A percentile compares a stretch with the other conserved stretches of the same genome.
Conservation (phyloP, 2,329 filamentous ascomycete genomes). For the Colletotrichum agaves region DNA sequence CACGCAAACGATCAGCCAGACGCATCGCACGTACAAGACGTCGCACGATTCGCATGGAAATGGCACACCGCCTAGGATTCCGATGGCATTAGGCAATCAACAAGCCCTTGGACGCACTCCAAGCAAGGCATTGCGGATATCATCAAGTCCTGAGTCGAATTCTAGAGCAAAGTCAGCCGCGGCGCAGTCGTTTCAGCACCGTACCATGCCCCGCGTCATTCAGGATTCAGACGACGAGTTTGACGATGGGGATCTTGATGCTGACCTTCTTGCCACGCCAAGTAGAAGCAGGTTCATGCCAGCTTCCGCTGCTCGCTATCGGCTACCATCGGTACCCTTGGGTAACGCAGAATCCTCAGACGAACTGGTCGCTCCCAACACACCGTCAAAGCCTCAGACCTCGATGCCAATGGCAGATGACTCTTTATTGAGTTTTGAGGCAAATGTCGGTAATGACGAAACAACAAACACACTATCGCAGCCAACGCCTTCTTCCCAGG, state of each 20-base stretch:
- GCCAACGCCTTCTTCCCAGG: slow-evolving; percentile 26
- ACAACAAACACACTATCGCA: slow-evolving; percentile 13
- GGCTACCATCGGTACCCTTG: slow-evolving; percentile 38
- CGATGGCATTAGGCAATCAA: slow-evolving; percentile 12
- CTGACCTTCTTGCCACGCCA: slow-evolving; percentile 60
- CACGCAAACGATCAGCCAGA: slow-evolving; percentile 40
- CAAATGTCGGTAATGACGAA: not conserved
- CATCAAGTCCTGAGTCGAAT: slow-evolving; percentile 38
- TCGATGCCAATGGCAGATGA: not conserved
- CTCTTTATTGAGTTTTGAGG: not conserved
- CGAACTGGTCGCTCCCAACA: slow-evolving; percentile 35
- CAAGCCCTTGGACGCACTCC: slow-evolving; percentile 38
- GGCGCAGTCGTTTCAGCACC: slow-evolving; percentile 19
- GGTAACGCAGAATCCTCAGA: slow-evolving; percentile 20
- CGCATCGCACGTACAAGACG: slow-evolving; percentile 38
- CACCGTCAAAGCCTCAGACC: slow-evolving; percentile 23
- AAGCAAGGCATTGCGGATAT: slow-evolving; percentile 38
- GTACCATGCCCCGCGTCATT: slow-evolving; percentile 51
- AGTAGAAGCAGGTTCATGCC: slow-evolving; percentile 42
- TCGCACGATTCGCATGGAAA: slow-evolving; percentile 13
- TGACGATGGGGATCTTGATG: slow-evolving; percentile 68
- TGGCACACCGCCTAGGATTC: slow-evolving; percentile 24
- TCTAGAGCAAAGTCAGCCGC: slow-evolving; percentile 22
- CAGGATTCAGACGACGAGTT: slow-evolving; percentile 69
- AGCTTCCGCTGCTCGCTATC: slow-evolving; percentile 10